Percentiles rank a stretch among this genome's conserved stretches.
These are phyloP conservation scores for Oryza glaberrima DNA, from an alignment of 176 grass and related monocot species.

Conservation along the genomic window DNA sequence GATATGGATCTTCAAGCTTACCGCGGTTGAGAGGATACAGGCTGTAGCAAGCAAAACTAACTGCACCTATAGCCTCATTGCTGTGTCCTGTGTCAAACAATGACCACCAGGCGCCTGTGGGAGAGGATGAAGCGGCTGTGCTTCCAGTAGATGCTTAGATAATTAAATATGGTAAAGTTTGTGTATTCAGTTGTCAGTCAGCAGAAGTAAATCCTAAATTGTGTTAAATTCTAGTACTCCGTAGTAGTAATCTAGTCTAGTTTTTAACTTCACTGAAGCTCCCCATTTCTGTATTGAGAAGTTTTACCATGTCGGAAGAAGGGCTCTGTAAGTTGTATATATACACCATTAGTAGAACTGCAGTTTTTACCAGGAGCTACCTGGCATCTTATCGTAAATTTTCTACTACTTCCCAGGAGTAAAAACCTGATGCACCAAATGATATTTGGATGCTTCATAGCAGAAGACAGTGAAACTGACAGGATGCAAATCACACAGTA, in stretches of 20 bases:
- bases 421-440: neutral
- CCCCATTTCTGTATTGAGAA: neutral
- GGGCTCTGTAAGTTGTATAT: neutral
- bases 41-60: neutral
- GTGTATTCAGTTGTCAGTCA: neutral
- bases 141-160: neutral
- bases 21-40: neutral
- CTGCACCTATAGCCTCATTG: neutral
- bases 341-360: neutral
- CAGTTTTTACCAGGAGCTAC: neutral
- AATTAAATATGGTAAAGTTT: neutral
- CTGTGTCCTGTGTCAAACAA: too few species aligned
- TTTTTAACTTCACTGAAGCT: neutral
- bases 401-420: neutral
- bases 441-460: neutral
- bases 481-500: too few species aligned
- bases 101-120: neutral
- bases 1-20: neutral
- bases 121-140: neutral
- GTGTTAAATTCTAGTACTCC: neutral
- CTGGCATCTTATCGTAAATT: neutral
- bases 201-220: neutral
- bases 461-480: too few species aligned
- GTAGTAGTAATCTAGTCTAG: neutral
- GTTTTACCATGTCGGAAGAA: neutral